These are phyloP conservation scores for Aspergillus sp. DNA, from an alignment of 2,329 filamentous ascomycete species.

Conservation along the genomic window DNA sequence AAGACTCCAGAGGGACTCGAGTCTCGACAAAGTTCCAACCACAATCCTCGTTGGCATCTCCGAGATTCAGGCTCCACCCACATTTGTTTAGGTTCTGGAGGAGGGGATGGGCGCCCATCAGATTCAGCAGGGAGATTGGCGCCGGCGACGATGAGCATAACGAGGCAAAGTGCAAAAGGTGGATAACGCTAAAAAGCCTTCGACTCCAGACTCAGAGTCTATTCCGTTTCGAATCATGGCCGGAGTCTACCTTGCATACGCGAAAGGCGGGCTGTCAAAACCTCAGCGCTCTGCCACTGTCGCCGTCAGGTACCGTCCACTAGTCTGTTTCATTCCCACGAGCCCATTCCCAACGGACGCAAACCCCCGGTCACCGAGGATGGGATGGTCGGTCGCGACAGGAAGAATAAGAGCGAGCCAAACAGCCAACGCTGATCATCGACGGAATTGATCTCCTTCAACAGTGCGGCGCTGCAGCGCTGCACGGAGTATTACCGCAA, in stretches of 20 bases:
- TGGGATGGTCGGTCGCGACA: slow-evolving; percentile 1
- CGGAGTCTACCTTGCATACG: slow-evolving; percentile 10
- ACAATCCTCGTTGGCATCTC: background rate
- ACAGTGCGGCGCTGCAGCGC: background rate
- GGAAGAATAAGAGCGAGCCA: slow-evolving; percentile 7
- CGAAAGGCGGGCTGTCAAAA: slow-evolving; percentile 9
- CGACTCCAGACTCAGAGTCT: too few relatives aligned
- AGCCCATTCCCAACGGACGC: background rate
- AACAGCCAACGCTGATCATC: slow-evolving; percentile 7
- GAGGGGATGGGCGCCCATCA: background rate
- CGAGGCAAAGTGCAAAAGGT: background rate
- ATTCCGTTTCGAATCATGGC: slow-evolving; percentile 4
- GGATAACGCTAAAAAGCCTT: too few relatives aligned
- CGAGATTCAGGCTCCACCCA: background rate
- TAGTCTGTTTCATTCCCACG: slow-evolving; percentile 15
- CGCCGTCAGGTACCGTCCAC: slow-evolving; percentile 18
- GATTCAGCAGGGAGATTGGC: too few relatives aligned
- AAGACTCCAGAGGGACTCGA: too few relatives aligned
- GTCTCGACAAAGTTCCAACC: too few relatives aligned
- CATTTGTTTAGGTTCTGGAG: background rate
- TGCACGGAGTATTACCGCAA: background rate
- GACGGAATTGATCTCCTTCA: slow-evolving; percentile 2
- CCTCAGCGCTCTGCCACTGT: slow-evolving; percentile 12
- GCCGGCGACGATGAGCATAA: background rate
- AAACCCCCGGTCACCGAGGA: background rate